A percentile compares a stretch with the other conserved stretches of the same genome.
Evolutionary conservation across 2,329 filamentous ascomycete species (phyloP).

Genomic region (Daldinia sp.): DNA sequence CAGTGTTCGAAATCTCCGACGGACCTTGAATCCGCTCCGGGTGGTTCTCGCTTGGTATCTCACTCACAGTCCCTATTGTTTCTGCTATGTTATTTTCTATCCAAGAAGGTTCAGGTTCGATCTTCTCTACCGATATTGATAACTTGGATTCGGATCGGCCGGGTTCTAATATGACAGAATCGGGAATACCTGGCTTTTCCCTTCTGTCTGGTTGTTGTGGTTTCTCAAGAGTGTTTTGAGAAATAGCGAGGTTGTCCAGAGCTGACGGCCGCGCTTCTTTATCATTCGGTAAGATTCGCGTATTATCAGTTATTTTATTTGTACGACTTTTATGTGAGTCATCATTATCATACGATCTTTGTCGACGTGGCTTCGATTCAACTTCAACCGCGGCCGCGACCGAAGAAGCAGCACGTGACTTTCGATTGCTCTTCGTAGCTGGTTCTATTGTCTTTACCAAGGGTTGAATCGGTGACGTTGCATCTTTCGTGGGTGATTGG

Average conservation of each 20-base stretch:
- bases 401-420: slow-evolving; percentile 4
- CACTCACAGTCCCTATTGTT: slow-evolving; percentile 23
- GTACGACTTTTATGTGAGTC: slow-evolving; percentile 15
- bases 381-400: background rate
- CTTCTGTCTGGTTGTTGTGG: slow-evolving; percentile 5
- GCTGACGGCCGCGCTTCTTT: background rate
- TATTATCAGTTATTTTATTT: slow-evolving; percentile 3
- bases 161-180: slow-evolving; percentile 30
- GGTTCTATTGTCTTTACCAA: slow-evolving; percentile 35
- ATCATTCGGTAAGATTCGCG: background rate
- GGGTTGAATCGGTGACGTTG: slow-evolving; percentile 40
- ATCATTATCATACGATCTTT: slow-evolving; percentile 8
- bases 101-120: slow-evolving; percentile 1
- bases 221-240: slow-evolving; percentile 4
- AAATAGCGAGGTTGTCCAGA: slow-evolving; percentile 9
- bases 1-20: slow-evolving; percentile 12
- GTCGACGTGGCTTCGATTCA: background rate
- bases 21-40: slow-evolving; percentile 35
- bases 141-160: slow-evolving; percentile 29
- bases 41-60: slow-evolving; percentile 6
- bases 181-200: slow-evolving; percentile 26
- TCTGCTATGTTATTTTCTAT: slow-evolving; percentile 16
- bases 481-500: slow-evolving; percentile 34
- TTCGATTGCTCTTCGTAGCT: slow-evolving; percentile 28
- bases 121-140: slow-evolving; percentile 28